Conservation (phyloP, 2,329 filamentous ascomycete genomes). For the Tolypocladium nubicola region DNA sequence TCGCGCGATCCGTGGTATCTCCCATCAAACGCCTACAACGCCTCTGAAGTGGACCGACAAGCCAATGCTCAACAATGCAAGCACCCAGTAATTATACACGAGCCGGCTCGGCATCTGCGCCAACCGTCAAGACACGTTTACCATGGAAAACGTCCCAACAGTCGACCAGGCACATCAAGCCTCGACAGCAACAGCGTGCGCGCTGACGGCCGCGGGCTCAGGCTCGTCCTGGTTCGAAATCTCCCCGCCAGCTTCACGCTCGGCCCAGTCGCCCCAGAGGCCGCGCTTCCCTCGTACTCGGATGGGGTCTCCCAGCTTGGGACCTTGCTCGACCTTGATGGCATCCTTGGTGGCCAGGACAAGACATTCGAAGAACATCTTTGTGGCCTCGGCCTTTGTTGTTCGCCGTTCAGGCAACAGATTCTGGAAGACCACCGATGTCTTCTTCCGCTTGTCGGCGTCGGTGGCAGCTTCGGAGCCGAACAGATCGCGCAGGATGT, state of each 20-base stretch:
- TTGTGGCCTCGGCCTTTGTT: slow-evolving; percentile 83
- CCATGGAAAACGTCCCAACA: background rate
- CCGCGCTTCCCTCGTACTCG: slow-evolving; percentile 82
- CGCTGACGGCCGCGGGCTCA: slow-evolving; percentile 20
- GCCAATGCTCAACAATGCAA: slow-evolving; percentile 20
- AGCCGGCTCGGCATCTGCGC: slow-evolving; percentile 13
- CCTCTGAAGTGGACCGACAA: slow-evolving; percentile 17
- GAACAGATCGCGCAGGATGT: slow-evolving; percentile 83
- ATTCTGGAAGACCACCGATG: slow-evolving; percentile 79
- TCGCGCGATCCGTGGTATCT: slow-evolving; percentile 26
- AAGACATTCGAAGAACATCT: slow-evolving; percentile 98
- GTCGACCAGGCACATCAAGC: slow-evolving; percentile 15
- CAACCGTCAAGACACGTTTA: slow-evolving; percentile 6
- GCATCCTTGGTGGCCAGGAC: slow-evolving; percentile 97
- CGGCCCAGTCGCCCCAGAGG: slow-evolving; percentile 96
- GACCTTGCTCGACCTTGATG: slow-evolving; percentile 85
- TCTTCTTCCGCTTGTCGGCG: slow-evolving; percentile 63
- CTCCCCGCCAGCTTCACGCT: slow-evolving; percentile 57
- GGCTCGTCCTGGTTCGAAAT: slow-evolving; percentile 41
- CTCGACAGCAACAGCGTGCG: slow-evolving; percentile 25
- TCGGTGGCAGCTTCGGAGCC: slow-evolving; percentile 60
- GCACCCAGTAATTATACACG: slow-evolving; percentile 23
- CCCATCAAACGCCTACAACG: slow-evolving; percentile 25
- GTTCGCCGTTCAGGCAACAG: slow-evolving; percentile 74
- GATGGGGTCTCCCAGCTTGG: slow-evolving; percentile 68